Evolutionary conservation across 2,329 filamentous ascomycete species (phyloP).

Genomic region (Fusarium globosum): DNA sequence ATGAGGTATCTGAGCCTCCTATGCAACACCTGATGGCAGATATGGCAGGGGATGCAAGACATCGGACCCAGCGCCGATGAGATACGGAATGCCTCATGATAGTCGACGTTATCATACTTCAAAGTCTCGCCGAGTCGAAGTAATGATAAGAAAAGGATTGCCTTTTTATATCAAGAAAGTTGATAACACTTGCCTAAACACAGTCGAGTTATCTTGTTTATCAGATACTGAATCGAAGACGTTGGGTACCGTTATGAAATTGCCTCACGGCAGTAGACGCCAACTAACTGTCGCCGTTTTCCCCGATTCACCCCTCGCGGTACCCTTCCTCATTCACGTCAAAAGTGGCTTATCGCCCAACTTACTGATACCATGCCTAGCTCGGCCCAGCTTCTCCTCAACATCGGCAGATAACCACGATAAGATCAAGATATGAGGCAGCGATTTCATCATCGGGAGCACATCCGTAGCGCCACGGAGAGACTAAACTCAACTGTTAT

Average conservation of each 20-base stretch:
- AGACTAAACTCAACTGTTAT: neutral
- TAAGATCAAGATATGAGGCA: neutral
- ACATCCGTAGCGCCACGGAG: slow-evolving; percentile 3
- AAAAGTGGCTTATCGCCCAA: slow-evolving; percentile 8
- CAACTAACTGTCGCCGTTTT: neutral
- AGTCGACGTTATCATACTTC: neutral
- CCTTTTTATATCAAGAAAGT: neutral
- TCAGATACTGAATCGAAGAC: neutral
- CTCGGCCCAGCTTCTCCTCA: neutral
- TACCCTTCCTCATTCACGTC: slow-evolving; percentile 7
- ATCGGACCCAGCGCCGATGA: neutral
- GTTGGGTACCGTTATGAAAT: neutral
- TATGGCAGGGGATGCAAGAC: neutral
- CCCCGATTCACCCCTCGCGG: slow-evolving; percentile 2
- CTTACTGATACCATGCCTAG: neutral
- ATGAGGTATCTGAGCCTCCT: neutral
- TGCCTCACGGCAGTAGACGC: neutral
- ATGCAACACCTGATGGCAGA: no score
- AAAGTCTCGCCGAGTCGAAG: neutral
- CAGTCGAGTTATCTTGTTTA: neutral
- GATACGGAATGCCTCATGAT: neutral
- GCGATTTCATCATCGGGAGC: neutral
- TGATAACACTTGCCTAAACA: neutral
- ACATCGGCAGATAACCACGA: neutral
- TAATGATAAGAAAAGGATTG: neutral